Percentiles rank a stretch among this genome's conserved stretches.
phyloP scores from a whole-genome alignment of 2,329 filamentous ascomycete genomes.

The Epichloe elymi region DNA sequence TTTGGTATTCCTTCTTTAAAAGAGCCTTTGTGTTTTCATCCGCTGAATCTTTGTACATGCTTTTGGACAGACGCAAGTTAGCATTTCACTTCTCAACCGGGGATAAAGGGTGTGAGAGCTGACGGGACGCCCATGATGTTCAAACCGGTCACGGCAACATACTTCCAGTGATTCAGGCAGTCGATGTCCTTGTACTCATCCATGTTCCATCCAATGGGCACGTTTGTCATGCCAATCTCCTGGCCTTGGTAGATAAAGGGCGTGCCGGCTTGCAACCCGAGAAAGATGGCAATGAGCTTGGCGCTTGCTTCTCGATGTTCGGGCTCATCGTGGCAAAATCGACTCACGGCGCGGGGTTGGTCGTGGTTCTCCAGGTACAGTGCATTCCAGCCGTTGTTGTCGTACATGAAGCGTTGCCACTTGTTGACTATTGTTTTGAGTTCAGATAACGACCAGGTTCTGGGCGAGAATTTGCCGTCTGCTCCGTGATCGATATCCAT shows the following conservation, averaged over 20 bases:
- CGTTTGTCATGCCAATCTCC: slow-evolving; percentile 54
- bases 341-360: slow-evolving; percentile 45
- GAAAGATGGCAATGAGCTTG: slow-evolving; percentile 47
- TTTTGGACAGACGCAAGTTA: slow-evolving; percentile 12
- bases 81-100: neutral
- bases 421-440: slow-evolving; percentile 40
- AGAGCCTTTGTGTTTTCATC: slow-evolving; percentile 25
- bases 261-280: slow-evolving; percentile 46
- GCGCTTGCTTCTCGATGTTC: slow-evolving; percentile 35
- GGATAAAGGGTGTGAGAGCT: too few species aligned
- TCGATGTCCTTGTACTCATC: slow-evolving; percentile 58
- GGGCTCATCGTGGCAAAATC: slow-evolving; percentile 38
- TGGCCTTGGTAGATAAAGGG: slow-evolving; percentile 59
- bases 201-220: slow-evolving; percentile 46
- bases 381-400: slow-evolving; percentile 50
- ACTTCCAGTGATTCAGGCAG: slow-evolving; percentile 37
- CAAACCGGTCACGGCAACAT: slow-evolving; percentile 8
- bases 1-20: slow-evolving; percentile 33
- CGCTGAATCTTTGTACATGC: slow-evolving; percentile 24
- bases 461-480: slow-evolving; percentile 29
- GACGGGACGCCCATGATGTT: neutral
- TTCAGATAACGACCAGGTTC: slow-evolving; percentile 33
- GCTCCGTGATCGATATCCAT: slow-evolving; percentile 36
- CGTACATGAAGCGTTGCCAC: slow-evolving; percentile 47
- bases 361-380: slow-evolving; percentile 56